Base-by-base conservation (phyloP, 257 asterid species). In the Rhazya stricta region DNA sequence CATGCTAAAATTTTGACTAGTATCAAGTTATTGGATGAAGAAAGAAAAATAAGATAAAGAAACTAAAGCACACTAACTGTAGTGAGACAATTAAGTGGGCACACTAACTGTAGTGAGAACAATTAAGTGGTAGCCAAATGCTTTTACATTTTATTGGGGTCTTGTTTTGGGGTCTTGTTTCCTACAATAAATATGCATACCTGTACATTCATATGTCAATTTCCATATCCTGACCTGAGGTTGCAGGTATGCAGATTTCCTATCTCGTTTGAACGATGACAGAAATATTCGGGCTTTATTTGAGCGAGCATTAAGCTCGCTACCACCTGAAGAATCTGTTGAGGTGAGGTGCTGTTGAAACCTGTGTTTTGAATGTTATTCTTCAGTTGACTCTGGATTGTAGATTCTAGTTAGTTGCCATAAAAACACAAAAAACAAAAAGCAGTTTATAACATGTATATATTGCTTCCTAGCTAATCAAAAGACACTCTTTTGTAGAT, bases 181-280 rank as follows among this genome's bases (percentile, higher is more conserved):
- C 39, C 8, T 77, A 32, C 43, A 30, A 13, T 41, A 16, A 57
- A 46, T 57, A 32, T 11, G 3, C 3, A 72, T 13, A 57, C 21
- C 45, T 19, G 30, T 23, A 19, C 48, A 50, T 34, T 71, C 42
- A 48, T 32, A 4, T 32, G 45, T 51, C 67, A 43, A 34, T 63
- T 75, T 29, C 50, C 74, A 46, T 60, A 51, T 58, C 39, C 61
- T 84, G 67, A 8, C 66, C 21, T 74, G 48, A 73, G 76, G 63
- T 81, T 71, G 89, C 91, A 95, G 99, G 80, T 95, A 95, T 83
- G 96, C 94, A 74, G 99, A 95, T 88, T 95, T 95, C 85, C 87
- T 95, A 83, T 81, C 89, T 81, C 96, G 96, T 62, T 74, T 95
- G 91, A 95, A 91, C 77, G 99, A 95, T 71, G 99, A 95, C 83